These are phyloP conservation scores for Coprinopsis cinerea DNA, from an alignment of 768 basidiomycete genomes.

Conservation along the genomic window DNA sequence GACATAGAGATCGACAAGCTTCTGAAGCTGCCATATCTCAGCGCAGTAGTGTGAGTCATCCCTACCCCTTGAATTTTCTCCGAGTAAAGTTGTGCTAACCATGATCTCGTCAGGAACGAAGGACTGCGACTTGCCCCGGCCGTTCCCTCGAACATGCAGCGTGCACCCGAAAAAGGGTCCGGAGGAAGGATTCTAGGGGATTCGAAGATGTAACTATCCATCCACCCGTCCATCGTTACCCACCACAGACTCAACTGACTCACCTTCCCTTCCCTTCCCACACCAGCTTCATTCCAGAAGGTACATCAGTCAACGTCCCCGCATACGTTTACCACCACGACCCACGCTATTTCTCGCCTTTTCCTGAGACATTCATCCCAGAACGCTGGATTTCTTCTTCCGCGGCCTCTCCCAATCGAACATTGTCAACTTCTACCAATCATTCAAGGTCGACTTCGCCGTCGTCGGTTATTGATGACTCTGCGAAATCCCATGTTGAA, in stretches of 20 bases:
- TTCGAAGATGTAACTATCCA: no score
- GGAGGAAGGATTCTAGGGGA: constrained; percentile 24
- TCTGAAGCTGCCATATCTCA: no score
- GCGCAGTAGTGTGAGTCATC: no score
- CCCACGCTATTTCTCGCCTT: constrained; percentile 31
- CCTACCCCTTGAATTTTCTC: background rate
- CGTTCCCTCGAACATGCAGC: constrained; percentile 24
- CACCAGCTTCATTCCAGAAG: constrained; percentile 32
- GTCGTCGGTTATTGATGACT: no score
- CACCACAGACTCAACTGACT: no score
- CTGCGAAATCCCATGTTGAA: background rate
- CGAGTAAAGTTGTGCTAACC: background rate
- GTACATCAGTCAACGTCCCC: constrained; percentile 29
- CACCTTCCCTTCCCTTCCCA: background rate
- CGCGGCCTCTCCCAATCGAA: no score
- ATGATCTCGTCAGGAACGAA: constrained; percentile 26
- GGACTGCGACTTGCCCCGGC: constrained; percentile 30
- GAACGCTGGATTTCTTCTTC: constrained; percentile 34
- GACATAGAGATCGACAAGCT: no score
- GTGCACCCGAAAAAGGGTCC: constrained; percentile 23
- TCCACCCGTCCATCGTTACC: no score
- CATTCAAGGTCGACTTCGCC: no score
- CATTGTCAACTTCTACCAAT: no score
- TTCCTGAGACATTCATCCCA: constrained; percentile 30
- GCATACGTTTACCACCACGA: constrained; percentile 31